phyloP scores from a whole-genome alignment of 176 grass and related monocot species.

The Bothriochloa decipiens region DNA sequence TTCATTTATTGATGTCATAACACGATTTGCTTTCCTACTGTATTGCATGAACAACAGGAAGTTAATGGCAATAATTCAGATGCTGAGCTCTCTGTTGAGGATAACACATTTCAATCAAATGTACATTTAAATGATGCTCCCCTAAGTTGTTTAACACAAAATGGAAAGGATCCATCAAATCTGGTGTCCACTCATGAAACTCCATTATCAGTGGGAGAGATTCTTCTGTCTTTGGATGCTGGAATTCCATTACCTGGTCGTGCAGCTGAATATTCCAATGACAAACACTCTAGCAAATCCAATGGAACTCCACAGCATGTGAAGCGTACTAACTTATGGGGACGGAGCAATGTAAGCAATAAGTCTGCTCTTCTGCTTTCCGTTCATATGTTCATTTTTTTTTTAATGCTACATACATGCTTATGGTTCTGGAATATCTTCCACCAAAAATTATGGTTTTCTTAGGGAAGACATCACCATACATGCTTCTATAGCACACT shows the following conservation, averaged over 20 bases:
- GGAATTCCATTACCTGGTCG: conserved; percentile 68
- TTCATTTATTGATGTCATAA: conserved; percentile 29
- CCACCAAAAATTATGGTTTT: conserved; percentile 4
- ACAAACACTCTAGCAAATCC: conserved; percentile 61
- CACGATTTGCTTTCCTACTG: conserved; percentile 17
- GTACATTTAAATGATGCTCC: conserved; percentile 48
- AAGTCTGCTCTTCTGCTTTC: conserved; percentile 4
- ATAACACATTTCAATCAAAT: conserved; percentile 55
- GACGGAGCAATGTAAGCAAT: conserved; percentile 76
- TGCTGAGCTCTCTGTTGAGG: conserved; percentile 49
- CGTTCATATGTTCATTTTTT: conserved; percentile 40
- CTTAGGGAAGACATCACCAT: background rate
- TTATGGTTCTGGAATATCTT: conserved; percentile 5
- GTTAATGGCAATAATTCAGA: conserved; percentile 68
- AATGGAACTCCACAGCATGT: conserved; percentile 71
- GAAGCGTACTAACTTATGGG: conserved; percentile 83
- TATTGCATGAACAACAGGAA: conserved; percentile 55
- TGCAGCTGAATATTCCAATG: conserved; percentile 69
- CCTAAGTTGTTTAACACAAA: conserved; percentile 44
- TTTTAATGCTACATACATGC: background rate
- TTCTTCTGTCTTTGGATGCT: conserved; percentile 88
- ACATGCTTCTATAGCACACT: conserved; percentile 21
- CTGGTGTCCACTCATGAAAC: conserved; percentile 51
- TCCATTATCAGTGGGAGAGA: conserved; percentile 93
- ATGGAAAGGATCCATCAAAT: conserved; percentile 55